Evolutionary conservation across 371 early-diverging fungal species (phyloP), one percentile per base, ranked within the genome.

Genomic region (Catenaria anguillulae): DNA sequence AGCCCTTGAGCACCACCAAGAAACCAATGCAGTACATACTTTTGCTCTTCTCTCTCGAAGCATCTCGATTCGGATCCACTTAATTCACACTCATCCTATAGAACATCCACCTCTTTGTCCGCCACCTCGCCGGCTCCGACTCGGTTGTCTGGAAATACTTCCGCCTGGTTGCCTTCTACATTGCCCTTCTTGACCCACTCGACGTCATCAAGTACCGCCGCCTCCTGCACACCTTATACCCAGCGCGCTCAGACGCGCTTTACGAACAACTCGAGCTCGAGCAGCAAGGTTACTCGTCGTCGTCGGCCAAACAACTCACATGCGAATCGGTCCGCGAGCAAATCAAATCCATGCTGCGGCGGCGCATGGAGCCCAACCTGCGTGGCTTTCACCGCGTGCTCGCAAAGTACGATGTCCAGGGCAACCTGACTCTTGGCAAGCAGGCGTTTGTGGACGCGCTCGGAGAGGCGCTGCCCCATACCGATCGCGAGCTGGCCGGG

Each of bases 201-300:
- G 59, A 58, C 43, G 4, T 19, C 0, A 12, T 45, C 26, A 31
- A 29, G 40, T 61, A 17, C 61, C 45, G 54, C n/a, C 17, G 23
- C 17, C 13, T 61, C 24, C n/a, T 61, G 60, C 33, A 56, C 34
- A 61, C 40, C 26, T 61, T 61, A 19, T 61, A 61, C 40, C 61
- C 61, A 33, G 10, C 8, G 5, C 61, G 61, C 17, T n/a, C 24
- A n/a, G 61, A 61, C 29, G 42, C 35, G 61, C 56, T 61, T 1
- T 61, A 61, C 58, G 61, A 61, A 33, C 26, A 43, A 15, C 61
- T 61, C 60, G 61, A 61, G 54, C 56, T 61, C n/a, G 61, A 43
- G 54, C 61, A 61, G 45, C 40, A 26, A 10, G 56, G 33, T 24
- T 13, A 60, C 33, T 12, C 23, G 2, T 60, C n/a, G 31, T n/a